Conservation (phyloP, 116 monocot species). For the Papilionanthe hybrid region DNA sequence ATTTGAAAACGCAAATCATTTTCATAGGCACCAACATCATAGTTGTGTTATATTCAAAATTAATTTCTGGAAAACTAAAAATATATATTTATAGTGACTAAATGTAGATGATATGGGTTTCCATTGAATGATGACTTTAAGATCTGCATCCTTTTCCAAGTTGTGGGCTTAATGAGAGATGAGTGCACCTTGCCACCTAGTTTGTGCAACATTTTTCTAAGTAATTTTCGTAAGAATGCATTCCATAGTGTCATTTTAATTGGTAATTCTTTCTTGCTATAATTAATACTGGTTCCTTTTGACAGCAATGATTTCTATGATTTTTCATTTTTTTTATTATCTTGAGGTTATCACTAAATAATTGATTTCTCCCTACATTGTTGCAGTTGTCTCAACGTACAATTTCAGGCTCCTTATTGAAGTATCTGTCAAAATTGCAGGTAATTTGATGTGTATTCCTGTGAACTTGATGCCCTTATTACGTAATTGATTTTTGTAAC, state of each 20-base stretch:
- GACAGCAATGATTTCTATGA: neutral
- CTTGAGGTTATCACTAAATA: neutral
- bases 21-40: no score
- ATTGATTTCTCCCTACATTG: neutral
- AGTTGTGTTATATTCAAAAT: no score
- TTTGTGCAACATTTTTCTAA: no score
- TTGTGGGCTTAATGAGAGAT: no score
- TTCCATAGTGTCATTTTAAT: neutral
- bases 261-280: neutral
- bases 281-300: neutral
- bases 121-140: no score
- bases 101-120: no score
- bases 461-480: constrained; percentile 4
- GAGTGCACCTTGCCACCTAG: no score
- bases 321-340: neutral
- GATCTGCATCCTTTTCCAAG: no score
- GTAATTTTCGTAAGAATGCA: neutral
- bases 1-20: no score
- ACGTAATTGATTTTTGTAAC: neutral
- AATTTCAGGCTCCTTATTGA: constrained; percentile 86
- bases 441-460: constrained; percentile 21
- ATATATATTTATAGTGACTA: no score
- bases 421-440: constrained; percentile 99
- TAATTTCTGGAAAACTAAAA: no score
- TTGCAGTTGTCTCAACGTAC: constrained; percentile 96